Conservation (phyloP, 2,329 filamentous ascomycete genomes). For the Aspergillus fructus region DNA sequence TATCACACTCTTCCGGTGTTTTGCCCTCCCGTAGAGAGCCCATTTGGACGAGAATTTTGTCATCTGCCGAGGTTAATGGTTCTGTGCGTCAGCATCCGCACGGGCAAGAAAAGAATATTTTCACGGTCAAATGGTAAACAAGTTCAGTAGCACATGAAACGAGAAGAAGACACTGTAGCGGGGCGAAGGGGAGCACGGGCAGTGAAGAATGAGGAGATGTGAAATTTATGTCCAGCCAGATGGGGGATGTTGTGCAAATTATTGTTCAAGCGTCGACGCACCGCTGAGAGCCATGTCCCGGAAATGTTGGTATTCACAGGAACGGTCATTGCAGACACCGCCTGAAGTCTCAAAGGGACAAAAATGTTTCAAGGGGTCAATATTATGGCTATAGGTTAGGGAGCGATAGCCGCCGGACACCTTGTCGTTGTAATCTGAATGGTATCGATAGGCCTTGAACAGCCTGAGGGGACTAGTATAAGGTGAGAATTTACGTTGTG, state of each 20-base stretch:
- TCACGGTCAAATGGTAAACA: slow-evolving; percentile 15
- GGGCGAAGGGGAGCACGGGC: slow-evolving; percentile 10
- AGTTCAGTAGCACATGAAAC: slow-evolving; percentile 1
- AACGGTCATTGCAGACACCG: slow-evolving; percentile 69
- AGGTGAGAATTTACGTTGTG: slow-evolving; percentile 51
- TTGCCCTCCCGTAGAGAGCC: slow-evolving; percentile 47
- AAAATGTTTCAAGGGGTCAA: slow-evolving; percentile 70
- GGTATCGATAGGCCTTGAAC: slow-evolving; percentile 88
- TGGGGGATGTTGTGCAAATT: slow-evolving; percentile 21
- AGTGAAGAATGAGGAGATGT: neutral
- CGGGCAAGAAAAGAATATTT: slow-evolving; percentile 21
- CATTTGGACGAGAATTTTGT: slow-evolving; percentile 52
- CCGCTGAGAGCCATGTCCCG: slow-evolving; percentile 68
- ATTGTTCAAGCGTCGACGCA: slow-evolving; percentile 56
- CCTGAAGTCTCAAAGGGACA: slow-evolving; percentile 75
- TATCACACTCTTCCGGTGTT: slow-evolving; percentile 44
- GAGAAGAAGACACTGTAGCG: slow-evolving; percentile 3
- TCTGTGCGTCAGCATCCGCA: slow-evolving; percentile 42
- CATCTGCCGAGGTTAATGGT: slow-evolving; percentile 46
- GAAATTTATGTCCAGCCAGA: slow-evolving; percentile 9
- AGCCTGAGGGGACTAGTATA: slow-evolving; percentile 81
- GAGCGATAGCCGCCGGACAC: slow-evolving; percentile 80
- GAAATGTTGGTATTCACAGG: slow-evolving; percentile 81
- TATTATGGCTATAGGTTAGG: slow-evolving; percentile 88
- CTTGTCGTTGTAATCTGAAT: slow-evolving; percentile 69